Base-by-base conservation (phyloP, 768 basidiomycete genomes). In the Agaricus subrufescens region DNA sequence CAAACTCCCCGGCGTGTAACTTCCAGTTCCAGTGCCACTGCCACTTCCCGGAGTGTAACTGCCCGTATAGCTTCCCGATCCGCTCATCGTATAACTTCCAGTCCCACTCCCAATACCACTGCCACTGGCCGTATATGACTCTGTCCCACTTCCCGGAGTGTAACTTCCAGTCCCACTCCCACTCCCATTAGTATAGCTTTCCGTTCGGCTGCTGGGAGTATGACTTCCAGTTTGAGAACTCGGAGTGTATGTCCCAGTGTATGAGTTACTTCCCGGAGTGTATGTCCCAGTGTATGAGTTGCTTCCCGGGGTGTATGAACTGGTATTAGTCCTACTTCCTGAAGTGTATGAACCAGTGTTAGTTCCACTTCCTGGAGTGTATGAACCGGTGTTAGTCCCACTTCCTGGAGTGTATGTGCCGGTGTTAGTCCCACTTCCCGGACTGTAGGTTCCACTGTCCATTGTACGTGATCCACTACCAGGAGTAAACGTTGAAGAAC, bases 301-400 rank as follows among this genome's bases (percentile, higher is more conserved):
- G 50, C 68, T 71, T 27, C 65, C 67, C 19, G 64, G 63, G 19
- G 66, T 67, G 56, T 67, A 67, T 46, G 66, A 66, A 1, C 65
- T 67, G 34, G 45, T 54, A 14, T 54, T 46, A 12, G 52, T 34
- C 50, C 65, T 71, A 3, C 61, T 61, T 12, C 56, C 62, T 23
- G 61, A 61, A 39, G 60, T 61, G 25, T 66, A 63, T 37, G 63
- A 65, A 8, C 65, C 51, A 2, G 69, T 68, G 44, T 69, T 65
- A 26, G 61, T 63, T 8, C 61, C 66, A 52, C 68, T 71, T 27
- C 65, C 67, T n/a, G 64, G 63, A 15, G 66, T 67, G 56, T 67
- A 67, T 46, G 66, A 66, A 1, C 65, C 67, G 34, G 45, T 54
- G 25, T 54, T 46, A 12, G 52, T 34, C 50, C 65, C 71, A 3